phyloP scores from a whole-genome alignment of 1,284 basidiomycete species.

The Ceratobasidium sp. region DNA sequence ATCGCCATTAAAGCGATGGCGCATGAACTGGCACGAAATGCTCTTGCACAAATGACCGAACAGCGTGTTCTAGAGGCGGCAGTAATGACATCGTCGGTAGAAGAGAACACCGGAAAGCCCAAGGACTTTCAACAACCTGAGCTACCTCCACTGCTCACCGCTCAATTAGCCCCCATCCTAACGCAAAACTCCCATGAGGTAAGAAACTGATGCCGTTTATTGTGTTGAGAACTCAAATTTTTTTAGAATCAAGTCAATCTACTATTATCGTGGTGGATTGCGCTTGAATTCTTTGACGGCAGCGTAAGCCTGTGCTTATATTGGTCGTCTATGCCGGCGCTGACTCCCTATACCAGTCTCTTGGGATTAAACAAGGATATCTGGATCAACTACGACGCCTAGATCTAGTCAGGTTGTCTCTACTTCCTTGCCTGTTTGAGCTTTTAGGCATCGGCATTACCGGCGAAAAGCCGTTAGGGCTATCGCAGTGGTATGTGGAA shows the following conservation, averaged over 20 bases:
- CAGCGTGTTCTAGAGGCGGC: slow-evolving; percentile 32
- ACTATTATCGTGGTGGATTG: slow-evolving; percentile 89
- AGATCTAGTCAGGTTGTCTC: slow-evolving; percentile 66
- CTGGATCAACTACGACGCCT: slow-evolving; percentile 82
- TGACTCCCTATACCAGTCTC: slow-evolving; percentile 59
- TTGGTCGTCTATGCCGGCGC: background rate
- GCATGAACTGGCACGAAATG: slow-evolving; percentile 13
- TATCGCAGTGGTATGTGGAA: slow-evolving; percentile 84
- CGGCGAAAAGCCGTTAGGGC: slow-evolving; percentile 69
- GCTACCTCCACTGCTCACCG: background rate
- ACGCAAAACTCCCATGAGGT: background rate
- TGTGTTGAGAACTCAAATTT: slow-evolving; percentile 50
- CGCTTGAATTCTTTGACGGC: slow-evolving; percentile 86
- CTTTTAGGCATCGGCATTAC: slow-evolving; percentile 71
- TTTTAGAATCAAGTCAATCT: slow-evolving; percentile 72
- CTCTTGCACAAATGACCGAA: slow-evolving; percentile 30
- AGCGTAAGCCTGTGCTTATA: slow-evolving; percentile 64
- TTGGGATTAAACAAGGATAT: slow-evolving; percentile 82
- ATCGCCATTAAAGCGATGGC: slow-evolving; percentile 19
- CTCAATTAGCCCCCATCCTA: background rate
- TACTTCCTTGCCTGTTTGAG: slow-evolving; percentile 80
- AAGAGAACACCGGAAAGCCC: background rate
- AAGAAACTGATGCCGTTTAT: too few relatives aligned
- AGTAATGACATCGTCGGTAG: background rate
- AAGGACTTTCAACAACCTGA: background rate